A percentile compares a stretch with the other conserved stretches of the same genome.
phyloP scores from a whole-genome alignment of 2,329 filamentous ascomycete species.

The Penicillium aurantiogriseum region DNA sequence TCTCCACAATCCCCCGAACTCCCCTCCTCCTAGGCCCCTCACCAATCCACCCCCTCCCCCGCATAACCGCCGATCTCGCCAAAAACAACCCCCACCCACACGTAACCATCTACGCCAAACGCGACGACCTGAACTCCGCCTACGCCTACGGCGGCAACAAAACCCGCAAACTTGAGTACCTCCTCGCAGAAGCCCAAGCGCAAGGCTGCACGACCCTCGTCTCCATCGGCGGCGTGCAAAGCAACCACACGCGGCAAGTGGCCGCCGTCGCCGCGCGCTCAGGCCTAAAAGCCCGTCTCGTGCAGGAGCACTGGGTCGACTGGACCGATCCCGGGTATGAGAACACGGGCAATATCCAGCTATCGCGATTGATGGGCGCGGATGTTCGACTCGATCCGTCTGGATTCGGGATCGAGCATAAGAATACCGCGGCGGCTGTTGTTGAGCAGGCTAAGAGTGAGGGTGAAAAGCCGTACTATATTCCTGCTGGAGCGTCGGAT shows the following conservation, averaged over 20 bases:
- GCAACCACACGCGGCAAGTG: slow-evolving; percentile 68
- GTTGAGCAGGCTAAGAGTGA: slow-evolving; percentile 52
- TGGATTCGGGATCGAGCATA: slow-evolving; percentile 68
- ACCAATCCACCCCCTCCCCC: slow-evolving; percentile 65
- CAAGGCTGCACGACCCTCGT: slow-evolving; percentile 61
- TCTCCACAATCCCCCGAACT: slow-evolving; percentile 62
- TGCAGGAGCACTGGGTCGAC: slow-evolving; percentile 69
- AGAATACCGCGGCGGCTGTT: slow-evolving; percentile 57
- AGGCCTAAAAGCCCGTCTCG: slow-evolving; percentile 51
- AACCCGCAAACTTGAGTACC: slow-evolving; percentile 68
- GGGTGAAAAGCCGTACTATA: slow-evolving; percentile 67
- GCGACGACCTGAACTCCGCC: slow-evolving; percentile 68
- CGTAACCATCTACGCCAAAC: slow-evolving; percentile 67
- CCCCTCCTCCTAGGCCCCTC: slow-evolving; percentile 66
- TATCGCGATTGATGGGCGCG: slow-evolving; percentile 66
- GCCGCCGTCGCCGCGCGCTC: slow-evolving; percentile 60
- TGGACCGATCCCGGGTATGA: slow-evolving; percentile 60
- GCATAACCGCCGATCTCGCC: slow-evolving; percentile 62
- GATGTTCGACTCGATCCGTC: slow-evolving; percentile 61
- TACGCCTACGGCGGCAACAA: slow-evolving; percentile 70
- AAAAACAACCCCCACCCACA: slow-evolving; percentile 37
- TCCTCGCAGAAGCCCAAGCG: slow-evolving; percentile 61
- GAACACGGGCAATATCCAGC: slow-evolving; percentile 68
- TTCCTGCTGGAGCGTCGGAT: slow-evolving; percentile 69
- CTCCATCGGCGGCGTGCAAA: slow-evolving; percentile 66